These are phyloP conservation scores for Datisca glomerata DNA, from an alignment of 306 rosid species.

Conservation along the genomic window DNA sequence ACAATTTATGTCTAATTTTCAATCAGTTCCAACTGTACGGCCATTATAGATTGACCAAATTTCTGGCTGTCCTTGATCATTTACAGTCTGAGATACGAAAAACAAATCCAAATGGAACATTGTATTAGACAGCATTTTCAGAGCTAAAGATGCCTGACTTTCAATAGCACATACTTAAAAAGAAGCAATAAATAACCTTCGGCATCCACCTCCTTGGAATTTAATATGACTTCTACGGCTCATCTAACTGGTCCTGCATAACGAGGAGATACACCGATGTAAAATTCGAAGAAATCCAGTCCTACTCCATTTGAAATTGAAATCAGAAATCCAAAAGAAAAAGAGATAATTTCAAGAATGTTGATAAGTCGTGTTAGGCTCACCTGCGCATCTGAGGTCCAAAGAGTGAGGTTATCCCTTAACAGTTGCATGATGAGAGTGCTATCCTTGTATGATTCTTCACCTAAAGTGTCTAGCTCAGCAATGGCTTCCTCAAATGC, in stretches of 20 bases:
- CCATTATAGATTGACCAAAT: too few relatives aligned
- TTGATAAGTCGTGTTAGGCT: slow-evolving; percentile 4
- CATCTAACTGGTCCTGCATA: slow-evolving; percentile 80
- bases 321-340: too few relatives aligned
- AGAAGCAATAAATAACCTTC: slow-evolving; percentile 45
- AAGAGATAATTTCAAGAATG: too few relatives aligned
- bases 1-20: too few relatives aligned
- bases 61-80: too few relatives aligned
- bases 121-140: slow-evolving; percentile 4
- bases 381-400: slow-evolving; percentile 56
- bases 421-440: slow-evolving; percentile 35
- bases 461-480: slow-evolving; percentile 29
- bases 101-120: too few relatives aligned
- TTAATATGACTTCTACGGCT: slow-evolving; percentile 40
- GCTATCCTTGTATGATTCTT: slow-evolving; percentile 34
- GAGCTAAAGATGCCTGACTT: slow-evolving; percentile 14
- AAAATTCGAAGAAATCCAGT: too few relatives aligned
- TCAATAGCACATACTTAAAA: slow-evolving; percentile 25
- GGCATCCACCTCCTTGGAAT: slow-evolving; percentile 48
- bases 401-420: too few relatives aligned
- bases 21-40: too few relatives aligned
- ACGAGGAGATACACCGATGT: background rate
- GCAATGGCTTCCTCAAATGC: slow-evolving; percentile 35
- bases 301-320: too few relatives aligned
- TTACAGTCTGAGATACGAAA: too few relatives aligned